A percentile compares a stretch with the other conserved stretches of the same genome.
phyloP scores from a whole-genome alignment of 768 basidiomycete species.

The Lactifluus piperatus region DNA sequence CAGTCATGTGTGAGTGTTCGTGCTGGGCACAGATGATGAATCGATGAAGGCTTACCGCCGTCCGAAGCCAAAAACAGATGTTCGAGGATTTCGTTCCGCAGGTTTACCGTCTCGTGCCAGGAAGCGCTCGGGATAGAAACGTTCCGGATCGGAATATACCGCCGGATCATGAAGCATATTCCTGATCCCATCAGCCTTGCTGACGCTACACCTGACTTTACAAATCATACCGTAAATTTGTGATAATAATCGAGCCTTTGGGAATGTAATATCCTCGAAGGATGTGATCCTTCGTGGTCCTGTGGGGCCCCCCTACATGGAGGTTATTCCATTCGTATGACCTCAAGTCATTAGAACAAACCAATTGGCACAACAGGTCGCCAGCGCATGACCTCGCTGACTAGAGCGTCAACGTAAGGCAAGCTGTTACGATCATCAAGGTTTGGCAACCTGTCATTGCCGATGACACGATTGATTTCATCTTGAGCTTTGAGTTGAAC shows the following conservation, averaged over 20 bases:
- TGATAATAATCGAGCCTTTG: constrained; percentile 28
- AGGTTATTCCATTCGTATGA: neutral
- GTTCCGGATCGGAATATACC: constrained; percentile 21
- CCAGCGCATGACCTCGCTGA: constrained; percentile 21
- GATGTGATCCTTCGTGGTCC: neutral
- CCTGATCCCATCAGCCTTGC: constrained; percentile 15
- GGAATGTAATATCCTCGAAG: constrained; percentile 23
- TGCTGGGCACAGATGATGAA: neutral
- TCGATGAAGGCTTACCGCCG: neutral
- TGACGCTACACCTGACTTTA: too few relatives aligned
- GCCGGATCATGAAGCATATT: constrained; percentile 24
- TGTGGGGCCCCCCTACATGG: constrained; percentile 2
- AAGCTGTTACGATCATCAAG: constrained; percentile 16
- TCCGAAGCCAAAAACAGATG: constrained; percentile 8
- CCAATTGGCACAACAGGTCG: constrained; percentile 6
- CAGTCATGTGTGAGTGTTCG: neutral
- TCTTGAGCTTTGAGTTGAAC: constrained; percentile 16
- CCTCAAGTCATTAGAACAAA: neutral
- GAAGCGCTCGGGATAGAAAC: constrained; percentile 27
- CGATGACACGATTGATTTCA: constrained; percentile 21
- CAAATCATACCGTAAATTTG: constrained; percentile 27
- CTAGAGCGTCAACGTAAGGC: constrained; percentile 19
- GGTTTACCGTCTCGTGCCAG: constrained; percentile 6
- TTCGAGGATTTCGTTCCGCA: constrained; percentile 15
- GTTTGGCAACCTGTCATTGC: constrained; percentile 12